Evolutionary conservation across 2,329 filamentous ascomycete species (phyloP).

Genomic region (Colletotrichum orchidophilum): DNA sequence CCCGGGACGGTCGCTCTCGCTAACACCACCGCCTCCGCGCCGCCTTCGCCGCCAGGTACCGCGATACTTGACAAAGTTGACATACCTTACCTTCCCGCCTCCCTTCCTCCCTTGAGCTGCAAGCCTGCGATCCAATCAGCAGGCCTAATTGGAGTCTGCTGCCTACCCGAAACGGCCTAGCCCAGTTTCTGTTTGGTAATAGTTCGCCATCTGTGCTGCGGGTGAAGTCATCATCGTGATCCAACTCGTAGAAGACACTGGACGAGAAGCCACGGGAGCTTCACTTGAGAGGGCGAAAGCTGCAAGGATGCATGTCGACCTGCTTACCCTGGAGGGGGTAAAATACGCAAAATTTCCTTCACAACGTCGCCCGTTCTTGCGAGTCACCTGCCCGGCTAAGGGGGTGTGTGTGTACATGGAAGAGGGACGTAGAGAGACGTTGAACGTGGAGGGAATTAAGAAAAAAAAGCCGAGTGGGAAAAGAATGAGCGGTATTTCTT

Average conservation of each 20-base stretch:
- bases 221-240: conserved; percentile 37
- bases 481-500: conserved; percentile 2
- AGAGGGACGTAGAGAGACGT: not conserved
- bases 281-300: conserved; percentile 9
- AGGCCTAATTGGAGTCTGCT: not conserved
- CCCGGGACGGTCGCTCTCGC: not conserved
- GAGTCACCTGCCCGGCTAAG: conserved; percentile 24
- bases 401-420: not conserved
- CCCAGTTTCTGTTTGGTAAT: conserved; percentile 30
- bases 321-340: conserved; percentile 19
- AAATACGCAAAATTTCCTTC: conserved; percentile 7
- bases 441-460: not conserved
- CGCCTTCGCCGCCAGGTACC: not conserved
- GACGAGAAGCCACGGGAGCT: conserved; percentile 7
- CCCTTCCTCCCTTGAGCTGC: not conserved
- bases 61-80: not conserved
- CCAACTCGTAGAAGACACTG: conserved; percentile 8
- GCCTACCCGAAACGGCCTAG: conserved; percentile 28
- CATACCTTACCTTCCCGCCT: not conserved
- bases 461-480: not conserved
- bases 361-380: conserved; percentile 7
- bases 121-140: conserved; percentile 21
- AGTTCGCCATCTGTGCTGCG: conserved; percentile 24
- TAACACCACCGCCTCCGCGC: not conserved
- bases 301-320: conserved; percentile 30